phyloP scores from a whole-genome alignment of 768 basidiomycete species.

The Pisolithus sp. region DNA sequence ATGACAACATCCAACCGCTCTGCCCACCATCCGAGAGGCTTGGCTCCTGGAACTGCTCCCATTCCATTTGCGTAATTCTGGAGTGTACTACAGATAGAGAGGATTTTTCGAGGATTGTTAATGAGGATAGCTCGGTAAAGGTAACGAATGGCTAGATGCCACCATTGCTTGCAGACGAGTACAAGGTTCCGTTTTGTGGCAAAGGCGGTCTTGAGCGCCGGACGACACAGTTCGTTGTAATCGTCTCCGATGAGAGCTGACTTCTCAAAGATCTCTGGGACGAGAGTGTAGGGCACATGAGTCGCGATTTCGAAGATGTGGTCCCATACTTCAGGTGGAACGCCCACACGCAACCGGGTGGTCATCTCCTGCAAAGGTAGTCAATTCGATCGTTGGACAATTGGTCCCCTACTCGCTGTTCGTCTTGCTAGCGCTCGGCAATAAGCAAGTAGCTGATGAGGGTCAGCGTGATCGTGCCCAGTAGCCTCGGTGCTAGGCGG shows the following conservation, averaged over 20 bases:
- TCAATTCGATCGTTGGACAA: too few relatives aligned
- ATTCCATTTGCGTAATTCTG: constrained; percentile 5
- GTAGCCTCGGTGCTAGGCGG: too few relatives aligned
- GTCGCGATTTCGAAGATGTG: constrained; percentile 17
- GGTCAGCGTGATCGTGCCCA: too few relatives aligned
- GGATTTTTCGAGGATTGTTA: constrained; percentile 9
- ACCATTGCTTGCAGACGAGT: constrained; percentile 25
- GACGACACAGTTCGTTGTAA: neutral
- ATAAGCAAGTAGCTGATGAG: too few relatives aligned
- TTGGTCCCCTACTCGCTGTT: too few relatives aligned
- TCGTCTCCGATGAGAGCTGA: constrained; percentile 5
- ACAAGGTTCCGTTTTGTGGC: constrained; percentile 22
- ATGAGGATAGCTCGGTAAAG: constrained; percentile 22
- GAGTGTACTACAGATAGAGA: constrained; percentile 14
- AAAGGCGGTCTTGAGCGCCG: constrained; percentile 10
- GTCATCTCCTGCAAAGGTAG: too few relatives aligned
- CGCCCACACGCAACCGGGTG: too few relatives aligned
- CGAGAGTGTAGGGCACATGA: constrained; percentile 11
- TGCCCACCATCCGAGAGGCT: constrained; percentile 17
- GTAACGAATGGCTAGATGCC: constrained; percentile 15
- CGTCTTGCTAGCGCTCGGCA: too few relatives aligned
- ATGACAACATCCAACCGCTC: constrained; percentile 20
- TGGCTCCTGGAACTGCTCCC: constrained; percentile 4
- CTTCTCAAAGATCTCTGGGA: constrained; percentile 19
- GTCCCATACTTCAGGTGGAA: constrained; percentile 22